These are phyloP conservation scores for Cystobasidium pallidum DNA, from an alignment of 1,284 basidiomycete genomes.

Conservation along the genomic window DNA sequence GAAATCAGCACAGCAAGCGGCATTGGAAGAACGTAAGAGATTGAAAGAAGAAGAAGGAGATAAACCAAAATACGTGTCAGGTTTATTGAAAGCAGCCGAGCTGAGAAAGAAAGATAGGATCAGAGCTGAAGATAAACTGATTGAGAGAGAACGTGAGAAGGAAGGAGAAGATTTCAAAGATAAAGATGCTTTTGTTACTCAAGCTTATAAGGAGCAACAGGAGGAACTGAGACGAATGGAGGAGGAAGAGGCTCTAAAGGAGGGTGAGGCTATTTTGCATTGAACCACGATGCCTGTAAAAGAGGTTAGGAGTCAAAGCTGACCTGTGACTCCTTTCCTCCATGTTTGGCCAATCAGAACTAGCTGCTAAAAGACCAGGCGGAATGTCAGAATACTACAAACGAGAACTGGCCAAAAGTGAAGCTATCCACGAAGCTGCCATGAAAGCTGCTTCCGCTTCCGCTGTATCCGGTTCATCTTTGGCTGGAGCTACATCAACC, in stretches of 20 bases:
- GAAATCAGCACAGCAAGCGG: slow-evolving; percentile 78
- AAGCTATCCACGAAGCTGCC: slow-evolving; percentile 78
- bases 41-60: slow-evolving; percentile 7
- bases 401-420: slow-evolving; percentile 76
- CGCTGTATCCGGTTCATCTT: slow-evolving; percentile 34
- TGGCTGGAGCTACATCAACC: slow-evolving; percentile 13
- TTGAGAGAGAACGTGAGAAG: slow-evolving; percentile 84
- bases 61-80: slow-evolving; percentile 90
- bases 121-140: slow-evolving; percentile 98
- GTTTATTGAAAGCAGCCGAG: slow-evolving; percentile 78
- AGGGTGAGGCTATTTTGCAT: slow-evolving; percentile 63
- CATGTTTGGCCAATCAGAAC: slow-evolving; percentile 43
- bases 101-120: slow-evolving; percentile 85
- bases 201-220: slow-evolving; percentile 96
- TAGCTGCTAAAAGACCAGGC: slow-evolving; percentile 47
- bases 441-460: slow-evolving; percentile 67
- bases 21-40: slow-evolving; percentile 68
- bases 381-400: slow-evolving; percentile 88
- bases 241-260: slow-evolving; percentile 81
- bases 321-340: neutral
- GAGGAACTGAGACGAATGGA: slow-evolving; percentile 86
- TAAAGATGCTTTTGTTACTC: slow-evolving; percentile 96
- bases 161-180: slow-evolving; percentile 94
- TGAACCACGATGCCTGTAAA: neutral
- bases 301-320: no score